phyloP scores from a whole-genome alignment of 345 rosid species.

The Camelina laxa region DNA sequence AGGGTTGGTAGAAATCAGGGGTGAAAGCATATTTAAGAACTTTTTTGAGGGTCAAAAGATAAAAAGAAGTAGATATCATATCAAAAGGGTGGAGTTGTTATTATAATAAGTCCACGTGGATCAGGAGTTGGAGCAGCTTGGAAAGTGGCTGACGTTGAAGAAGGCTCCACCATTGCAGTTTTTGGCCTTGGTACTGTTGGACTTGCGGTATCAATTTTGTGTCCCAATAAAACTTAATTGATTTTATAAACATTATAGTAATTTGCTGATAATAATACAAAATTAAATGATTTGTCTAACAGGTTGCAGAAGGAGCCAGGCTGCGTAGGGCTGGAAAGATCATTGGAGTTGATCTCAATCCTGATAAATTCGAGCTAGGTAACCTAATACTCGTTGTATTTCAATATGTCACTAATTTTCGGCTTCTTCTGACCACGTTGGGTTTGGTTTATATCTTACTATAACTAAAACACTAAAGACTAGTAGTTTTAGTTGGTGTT shows the following conservation, averaged over 20 bases:
- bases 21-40: neutral
- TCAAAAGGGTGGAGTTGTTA: neutral
- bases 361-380: conserved; percentile 64
- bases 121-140: conserved; percentile 78
- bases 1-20: neutral
- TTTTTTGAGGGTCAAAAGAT: neutral
- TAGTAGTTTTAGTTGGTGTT: conserved; percentile 3
- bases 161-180: conserved; percentile 67
- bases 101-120: conserved; percentile 3
- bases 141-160: conserved; percentile 62
- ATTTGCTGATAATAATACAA: neutral
- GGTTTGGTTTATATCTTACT: neutral
- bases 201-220: conserved; percentile 56
- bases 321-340: conserved; percentile 64
- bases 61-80: neutral
- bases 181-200: conserved; percentile 79
- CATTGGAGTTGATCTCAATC: conserved; percentile 68
- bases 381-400: neutral
- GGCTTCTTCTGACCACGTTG: neutral
- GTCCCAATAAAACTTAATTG: neutral
- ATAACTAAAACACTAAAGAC: neutral
- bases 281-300: conserved; percentile 12
- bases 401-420: neutral
- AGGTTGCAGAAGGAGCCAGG: conserved; percentile 78
- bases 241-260: neutral